These are phyloP conservation scores for Glycine latifolia DNA, from an alignment of 306 rosid species.

Conservation along the genomic window DNA sequence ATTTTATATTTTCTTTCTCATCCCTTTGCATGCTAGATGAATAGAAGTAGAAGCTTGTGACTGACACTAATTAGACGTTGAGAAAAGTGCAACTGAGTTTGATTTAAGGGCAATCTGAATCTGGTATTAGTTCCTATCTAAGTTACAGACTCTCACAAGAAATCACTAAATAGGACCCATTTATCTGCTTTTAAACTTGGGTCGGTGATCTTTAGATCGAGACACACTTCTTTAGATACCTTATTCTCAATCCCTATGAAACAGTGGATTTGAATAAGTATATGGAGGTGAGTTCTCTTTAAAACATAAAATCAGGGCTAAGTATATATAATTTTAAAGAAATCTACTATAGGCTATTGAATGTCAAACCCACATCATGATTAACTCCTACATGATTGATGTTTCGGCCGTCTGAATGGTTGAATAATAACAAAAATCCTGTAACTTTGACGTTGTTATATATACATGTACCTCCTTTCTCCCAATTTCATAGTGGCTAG, in stretches of 20 bases:
- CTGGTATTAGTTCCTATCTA: slow-evolving; percentile 56
- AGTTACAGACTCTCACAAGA: slow-evolving; percentile 29
- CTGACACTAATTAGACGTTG: slow-evolving; percentile 36
- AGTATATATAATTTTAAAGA: background rate
- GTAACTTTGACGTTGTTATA: slow-evolving; percentile 17
- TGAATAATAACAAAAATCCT: slow-evolving; percentile 12
- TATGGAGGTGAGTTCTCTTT: background rate
- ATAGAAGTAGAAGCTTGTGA: slow-evolving; percentile 31
- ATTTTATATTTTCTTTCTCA: slow-evolving; percentile 5
- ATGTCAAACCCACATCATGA: slow-evolving; percentile 44
- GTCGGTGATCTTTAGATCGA: slow-evolving; percentile 42
- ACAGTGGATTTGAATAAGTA: slow-evolving; percentile 37
- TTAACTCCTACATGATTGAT: slow-evolving; percentile 33
- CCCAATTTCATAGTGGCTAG: slow-evolving; percentile 44
- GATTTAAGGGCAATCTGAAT: slow-evolving; percentile 22
- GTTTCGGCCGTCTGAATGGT: slow-evolving; percentile 31
- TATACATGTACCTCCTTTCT: slow-evolving; percentile 2
- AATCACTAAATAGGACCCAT: slow-evolving; percentile 46
- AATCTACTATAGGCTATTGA: slow-evolving; percentile 1
- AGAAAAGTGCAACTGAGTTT: slow-evolving; percentile 12
- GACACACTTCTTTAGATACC: slow-evolving; percentile 36
- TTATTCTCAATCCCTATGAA: slow-evolving; percentile 26
- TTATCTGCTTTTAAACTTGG: slow-evolving; percentile 33
- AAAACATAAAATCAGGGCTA: background rate
- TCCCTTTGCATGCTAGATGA: slow-evolving; percentile 12